These are phyloP conservation scores for Populus ilicifolia DNA, from an alignment of 345 rosid genomes.

Conservation along the genomic window DNA sequence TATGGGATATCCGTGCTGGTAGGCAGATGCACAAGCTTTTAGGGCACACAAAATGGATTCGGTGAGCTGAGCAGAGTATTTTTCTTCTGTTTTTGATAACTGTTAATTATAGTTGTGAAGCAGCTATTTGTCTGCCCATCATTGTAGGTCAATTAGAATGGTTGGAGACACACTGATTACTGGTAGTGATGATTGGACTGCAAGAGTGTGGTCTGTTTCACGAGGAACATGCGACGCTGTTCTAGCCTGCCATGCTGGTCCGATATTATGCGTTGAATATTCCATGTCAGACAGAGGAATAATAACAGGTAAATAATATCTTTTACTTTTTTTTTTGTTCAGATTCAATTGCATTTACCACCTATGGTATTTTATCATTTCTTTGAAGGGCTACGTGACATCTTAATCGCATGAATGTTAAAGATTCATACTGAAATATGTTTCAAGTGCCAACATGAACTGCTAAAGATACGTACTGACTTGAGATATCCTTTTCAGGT, in stretches of 20 bases:
- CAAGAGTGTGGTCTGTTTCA: constrained; percentile 95
- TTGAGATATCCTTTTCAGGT: constrained; percentile 48
- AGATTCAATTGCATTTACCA: background rate
- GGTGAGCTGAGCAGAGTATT: constrained; percentile 49
- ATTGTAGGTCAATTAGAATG: constrained; percentile 92
- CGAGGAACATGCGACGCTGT: constrained; percentile 88
- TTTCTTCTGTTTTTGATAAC: constrained; percentile 7
- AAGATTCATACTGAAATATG: background rate
- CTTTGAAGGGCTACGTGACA: background rate
- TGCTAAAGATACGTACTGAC: constrained; percentile 8
- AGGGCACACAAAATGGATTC: constrained; percentile 95
- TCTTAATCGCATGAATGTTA: background rate
- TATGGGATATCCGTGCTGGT: constrained; percentile 98
- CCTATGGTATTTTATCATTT: too few relatives aligned
- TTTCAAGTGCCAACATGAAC: background rate
- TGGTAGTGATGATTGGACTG: constrained; percentile 99
- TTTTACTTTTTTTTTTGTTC: background rate
- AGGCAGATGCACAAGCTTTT: constrained; percentile 93
- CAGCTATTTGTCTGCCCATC: constrained; percentile 11
- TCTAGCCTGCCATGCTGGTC: constrained; percentile 97
- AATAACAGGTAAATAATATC: constrained; percentile 64
- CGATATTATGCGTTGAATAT: constrained; percentile 78
- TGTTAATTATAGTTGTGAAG: constrained; percentile 11
- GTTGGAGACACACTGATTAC: constrained; percentile 88
- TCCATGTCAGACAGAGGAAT: constrained; percentile 79